phyloP scores from a whole-genome alignment of 2,329 filamentous ascomycete species.

The Cladophialophora chaetospira region DNA sequence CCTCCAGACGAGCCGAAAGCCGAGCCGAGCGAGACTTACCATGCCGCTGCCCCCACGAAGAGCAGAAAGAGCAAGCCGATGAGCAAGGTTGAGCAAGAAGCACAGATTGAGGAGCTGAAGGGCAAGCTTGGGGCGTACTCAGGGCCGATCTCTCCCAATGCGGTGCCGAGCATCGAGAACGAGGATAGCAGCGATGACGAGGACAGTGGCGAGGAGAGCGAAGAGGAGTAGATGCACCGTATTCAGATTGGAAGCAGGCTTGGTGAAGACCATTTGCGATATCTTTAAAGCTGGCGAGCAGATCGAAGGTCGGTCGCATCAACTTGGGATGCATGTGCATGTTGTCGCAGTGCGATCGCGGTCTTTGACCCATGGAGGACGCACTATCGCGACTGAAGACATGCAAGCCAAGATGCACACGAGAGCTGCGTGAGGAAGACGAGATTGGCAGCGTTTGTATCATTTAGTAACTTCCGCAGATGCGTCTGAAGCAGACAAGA shows the following conservation, averaged over 20 bases:
- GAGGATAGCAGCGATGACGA: conserved; percentile 51
- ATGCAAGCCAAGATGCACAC: not conserved
- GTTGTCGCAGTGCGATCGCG: too few relatives aligned
- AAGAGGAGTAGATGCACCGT: conserved; percentile 44
- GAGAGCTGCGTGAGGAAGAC: not conserved
- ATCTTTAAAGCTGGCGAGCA: not conserved
- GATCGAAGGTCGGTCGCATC: not conserved
- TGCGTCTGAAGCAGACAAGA: not conserved
- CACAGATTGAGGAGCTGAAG: conserved; percentile 51
- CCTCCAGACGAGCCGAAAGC: conserved; percentile 47
- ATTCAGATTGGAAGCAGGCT: not conserved
- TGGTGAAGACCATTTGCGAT: not conserved
- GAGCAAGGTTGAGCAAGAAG: conserved; percentile 55
- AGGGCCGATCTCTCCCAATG: conserved; percentile 45
- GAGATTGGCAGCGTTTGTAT: conserved; percentile 1
- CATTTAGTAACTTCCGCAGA: not conserved
- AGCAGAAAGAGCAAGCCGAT: conserved; percentile 56
- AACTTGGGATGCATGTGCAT: not conserved
- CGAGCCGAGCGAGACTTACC: conserved; percentile 28
- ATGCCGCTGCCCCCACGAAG: conserved; percentile 43
- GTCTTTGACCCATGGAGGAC: too few relatives aligned
- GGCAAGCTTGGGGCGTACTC: conserved; percentile 50
- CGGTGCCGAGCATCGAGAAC: conserved; percentile 46
- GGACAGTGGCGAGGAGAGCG: conserved; percentile 53
- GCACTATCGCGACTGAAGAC: too few relatives aligned